Evolutionary conservation across 306 rosid species (phyloP).

Genomic region (Lablab purpureus): DNA sequence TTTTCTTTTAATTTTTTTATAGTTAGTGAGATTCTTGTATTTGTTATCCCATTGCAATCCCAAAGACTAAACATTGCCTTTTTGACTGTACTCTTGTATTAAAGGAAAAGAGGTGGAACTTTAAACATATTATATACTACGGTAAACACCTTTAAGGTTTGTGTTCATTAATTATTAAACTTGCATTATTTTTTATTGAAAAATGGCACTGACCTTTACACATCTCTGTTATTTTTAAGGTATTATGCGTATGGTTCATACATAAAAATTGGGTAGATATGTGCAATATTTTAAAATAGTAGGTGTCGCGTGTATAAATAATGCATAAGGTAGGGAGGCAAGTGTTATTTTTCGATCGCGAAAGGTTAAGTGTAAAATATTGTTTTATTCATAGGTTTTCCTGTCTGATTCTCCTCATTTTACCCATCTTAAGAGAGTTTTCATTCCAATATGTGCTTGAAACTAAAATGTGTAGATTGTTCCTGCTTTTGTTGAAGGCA

Average conservation of each 20-base stretch:
- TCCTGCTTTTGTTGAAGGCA: conserved; percentile 19
- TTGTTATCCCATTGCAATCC: neutral
- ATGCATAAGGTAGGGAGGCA: neutral
- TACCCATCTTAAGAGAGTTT: conserved; percentile 5
- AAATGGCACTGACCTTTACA: neutral
- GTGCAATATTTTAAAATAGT: neutral
- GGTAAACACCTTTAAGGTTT: neutral
- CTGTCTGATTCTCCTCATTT: neutral
- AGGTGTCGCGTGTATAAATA: neutral
- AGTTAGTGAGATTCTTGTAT: conserved; percentile 17
- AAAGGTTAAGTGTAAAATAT: neutral
- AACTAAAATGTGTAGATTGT: neutral
- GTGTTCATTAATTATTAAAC: neutral
- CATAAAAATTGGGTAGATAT: neutral
- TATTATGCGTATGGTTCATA: neutral
- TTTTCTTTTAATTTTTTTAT: neutral
- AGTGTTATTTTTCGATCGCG: neutral
- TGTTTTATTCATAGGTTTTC: neutral
- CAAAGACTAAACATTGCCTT: neutral
- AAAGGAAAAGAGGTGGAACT: neutral
- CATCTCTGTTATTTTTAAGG: neutral
- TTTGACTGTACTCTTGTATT: neutral
- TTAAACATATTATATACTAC: neutral
- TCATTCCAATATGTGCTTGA: conserved; percentile 38
- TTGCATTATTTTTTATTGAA: neutral